Evolutionary conservation across 352 stramenopile species (phyloP).

Genomic region (Phytophthora sp.): DNA sequence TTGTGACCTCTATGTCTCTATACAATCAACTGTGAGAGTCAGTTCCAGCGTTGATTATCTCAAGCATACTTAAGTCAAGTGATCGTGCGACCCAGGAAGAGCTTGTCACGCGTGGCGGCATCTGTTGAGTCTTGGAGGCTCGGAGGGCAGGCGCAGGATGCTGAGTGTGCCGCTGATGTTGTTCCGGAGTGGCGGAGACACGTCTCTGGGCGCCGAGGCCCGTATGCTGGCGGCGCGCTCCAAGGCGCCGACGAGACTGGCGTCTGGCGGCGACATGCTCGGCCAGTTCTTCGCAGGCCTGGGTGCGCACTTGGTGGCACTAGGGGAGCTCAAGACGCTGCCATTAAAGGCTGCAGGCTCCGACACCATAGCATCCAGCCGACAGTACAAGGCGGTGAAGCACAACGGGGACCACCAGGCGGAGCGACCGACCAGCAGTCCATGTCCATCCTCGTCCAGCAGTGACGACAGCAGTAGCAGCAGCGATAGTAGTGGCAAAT

Average conservation of each 20-base stretch:
- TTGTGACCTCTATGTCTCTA: neutral
- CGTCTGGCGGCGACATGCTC: constrained; percentile 17
- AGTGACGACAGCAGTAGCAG: constrained; percentile 35
- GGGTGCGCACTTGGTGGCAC: constrained; percentile 2
- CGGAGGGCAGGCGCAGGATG: constrained; percentile 18
- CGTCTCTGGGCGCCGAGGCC: neutral
- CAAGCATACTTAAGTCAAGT: constrained; percentile 21
- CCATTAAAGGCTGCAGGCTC: neutral
- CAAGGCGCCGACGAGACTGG: constrained; percentile 8
- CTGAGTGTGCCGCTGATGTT: constrained; percentile 24
- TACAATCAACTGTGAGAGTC: constrained; percentile 20
- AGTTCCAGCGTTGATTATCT: neutral
- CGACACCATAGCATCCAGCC: neutral
- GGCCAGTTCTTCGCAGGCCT: constrained; percentile 8
- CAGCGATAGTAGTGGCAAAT: constrained; percentile 42
- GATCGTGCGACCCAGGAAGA: constrained; percentile 7
- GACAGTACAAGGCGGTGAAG: constrained; percentile 5
- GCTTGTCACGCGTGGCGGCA: constrained; percentile 33
- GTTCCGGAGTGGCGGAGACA: constrained; percentile 13
- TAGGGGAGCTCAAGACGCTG: constrained; percentile 7
- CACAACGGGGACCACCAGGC: constrained; percentile 23
- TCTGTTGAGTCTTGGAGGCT: constrained; percentile 17
- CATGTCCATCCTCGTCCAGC: constrained; percentile 44
- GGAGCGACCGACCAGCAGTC: constrained; percentile 44
- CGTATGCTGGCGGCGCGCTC: neutral